These are phyloP conservation scores for Begonia masoniana DNA, from an alignment of 306 rosid species.

Conservation along the genomic window DNA sequence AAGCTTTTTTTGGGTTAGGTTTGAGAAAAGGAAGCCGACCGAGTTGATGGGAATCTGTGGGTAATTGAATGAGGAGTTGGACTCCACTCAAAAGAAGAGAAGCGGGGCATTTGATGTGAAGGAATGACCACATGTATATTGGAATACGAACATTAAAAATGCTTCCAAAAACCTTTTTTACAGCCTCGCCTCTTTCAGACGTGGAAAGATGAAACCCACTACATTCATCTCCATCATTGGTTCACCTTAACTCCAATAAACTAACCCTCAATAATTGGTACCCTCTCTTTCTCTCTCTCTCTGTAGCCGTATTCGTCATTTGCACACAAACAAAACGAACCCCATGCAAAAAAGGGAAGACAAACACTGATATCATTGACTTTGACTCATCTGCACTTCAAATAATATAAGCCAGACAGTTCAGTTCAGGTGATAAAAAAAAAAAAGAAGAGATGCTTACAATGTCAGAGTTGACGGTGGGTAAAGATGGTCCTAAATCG, in stretches of 20 bases:
- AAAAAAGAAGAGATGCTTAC: not conserved
- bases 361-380: too few species aligned
- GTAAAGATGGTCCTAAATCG: not conserved
- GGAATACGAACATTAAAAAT: conserved; percentile 36
- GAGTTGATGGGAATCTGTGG: not conserved
- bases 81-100: conserved; percentile 68
- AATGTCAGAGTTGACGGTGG: not conserved
- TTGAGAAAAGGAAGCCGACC: not conserved
- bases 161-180: conserved; percentile 42
- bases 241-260: conserved; percentile 21
- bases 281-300: not conserved
- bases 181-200: conserved; percentile 42
- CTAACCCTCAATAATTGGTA: conserved; percentile 13
- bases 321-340: not conserved
- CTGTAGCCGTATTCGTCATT: not conserved
- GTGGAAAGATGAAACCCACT: conserved; percentile 77
- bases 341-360: not conserved
- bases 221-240: conserved; percentile 23
- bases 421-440: not conserved
- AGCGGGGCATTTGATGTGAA: conserved; percentile 32
- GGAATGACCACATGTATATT: conserved; percentile 28
- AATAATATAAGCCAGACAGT: not conserved
- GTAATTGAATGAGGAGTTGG: conserved; percentile 96
- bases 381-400: too few species aligned
- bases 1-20: conserved; percentile 1